Percentiles rank a stretch among this genome's conserved stretches.
Conservation (phyloP, 768 basidiomycete genomes). For the Favolaschia claudopus region DNA sequence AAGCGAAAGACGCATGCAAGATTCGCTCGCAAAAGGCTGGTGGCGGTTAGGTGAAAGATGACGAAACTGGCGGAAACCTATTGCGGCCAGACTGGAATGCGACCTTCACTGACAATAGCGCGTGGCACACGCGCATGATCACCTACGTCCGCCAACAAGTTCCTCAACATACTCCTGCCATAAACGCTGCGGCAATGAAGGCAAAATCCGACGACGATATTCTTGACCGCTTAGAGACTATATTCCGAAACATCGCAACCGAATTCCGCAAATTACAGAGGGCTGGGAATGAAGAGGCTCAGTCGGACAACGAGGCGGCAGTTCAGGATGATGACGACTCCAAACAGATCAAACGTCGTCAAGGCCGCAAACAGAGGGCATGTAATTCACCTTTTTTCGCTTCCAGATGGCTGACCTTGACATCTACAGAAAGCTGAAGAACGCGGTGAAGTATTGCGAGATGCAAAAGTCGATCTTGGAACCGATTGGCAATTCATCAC, state of each 20-base stretch:
- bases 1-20: too few species aligned
- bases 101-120: neutral
- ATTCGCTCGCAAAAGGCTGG: too few species aligned
- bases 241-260: neutral
- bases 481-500: neutral
- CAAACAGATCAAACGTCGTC: neutral
- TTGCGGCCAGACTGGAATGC: constrained; percentile 29
- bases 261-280: neutral
- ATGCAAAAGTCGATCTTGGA: neutral
- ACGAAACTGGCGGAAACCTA: too few species aligned
- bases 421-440: neutral
- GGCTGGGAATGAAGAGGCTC: neutral
- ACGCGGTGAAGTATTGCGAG: neutral
- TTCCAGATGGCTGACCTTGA: neutral
- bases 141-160: neutral
- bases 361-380: neutral
- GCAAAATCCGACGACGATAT: neutral
- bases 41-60: too few species aligned
- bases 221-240: neutral
- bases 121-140: neutral
- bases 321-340: too few species aligned
- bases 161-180: neutral
- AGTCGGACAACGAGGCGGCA: too few species aligned
- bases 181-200: neutral
- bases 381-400: neutral